Base-by-base conservation (phyloP, 257 asterid genomes). In the Plantago major region DNA sequence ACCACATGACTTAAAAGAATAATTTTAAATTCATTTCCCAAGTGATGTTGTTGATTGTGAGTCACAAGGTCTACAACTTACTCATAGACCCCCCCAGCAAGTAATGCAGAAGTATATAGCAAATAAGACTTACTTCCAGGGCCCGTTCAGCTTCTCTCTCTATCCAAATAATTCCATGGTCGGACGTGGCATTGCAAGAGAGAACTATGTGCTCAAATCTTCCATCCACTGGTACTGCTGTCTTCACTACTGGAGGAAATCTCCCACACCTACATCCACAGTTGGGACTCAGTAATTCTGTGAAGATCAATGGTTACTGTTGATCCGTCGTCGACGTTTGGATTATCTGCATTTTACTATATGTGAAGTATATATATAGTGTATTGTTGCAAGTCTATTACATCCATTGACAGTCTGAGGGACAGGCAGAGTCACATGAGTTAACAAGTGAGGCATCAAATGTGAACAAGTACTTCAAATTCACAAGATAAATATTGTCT, bases 141-240 rank as follows among this genome's bases (percentile, higher is more conserved):
- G 97, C 96, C 64, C 65, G 70, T 17, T 65, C 73, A 30, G 97
- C 81, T 90, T 87, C 97, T 72, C 73, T 81, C 82, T 84, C 89
- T 40, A 90, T 90, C 84, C 95, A 84, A 57, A 90, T 63, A 70
- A 90, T 80, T 72, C 90, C 96, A 69, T 90, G 95, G 64, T 90
- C 97, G 12, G 97, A 87, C 63, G 96, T 87, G 55, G 97, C 90
- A 46, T 90, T 87, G 60, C 95, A 87, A 37, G 95, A 87, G 52
- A 90, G 93, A 71, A 90, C 87, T 68, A 90, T 85, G 52, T 87
- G 96, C 86, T 90, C 97, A 50, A 90, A 90, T 71, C 95, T 85
- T 70, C 96, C 97, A 58, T 87, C 95, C 61, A 90, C 96, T 0
- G 96, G 97, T 50, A 90, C 95, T 3, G 96, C 93, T 22, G 89